Evolutionary conservation across 495 filamentous ascomycete genomes (phyloP).

Genomic region (Monascus purpureus): DNA sequence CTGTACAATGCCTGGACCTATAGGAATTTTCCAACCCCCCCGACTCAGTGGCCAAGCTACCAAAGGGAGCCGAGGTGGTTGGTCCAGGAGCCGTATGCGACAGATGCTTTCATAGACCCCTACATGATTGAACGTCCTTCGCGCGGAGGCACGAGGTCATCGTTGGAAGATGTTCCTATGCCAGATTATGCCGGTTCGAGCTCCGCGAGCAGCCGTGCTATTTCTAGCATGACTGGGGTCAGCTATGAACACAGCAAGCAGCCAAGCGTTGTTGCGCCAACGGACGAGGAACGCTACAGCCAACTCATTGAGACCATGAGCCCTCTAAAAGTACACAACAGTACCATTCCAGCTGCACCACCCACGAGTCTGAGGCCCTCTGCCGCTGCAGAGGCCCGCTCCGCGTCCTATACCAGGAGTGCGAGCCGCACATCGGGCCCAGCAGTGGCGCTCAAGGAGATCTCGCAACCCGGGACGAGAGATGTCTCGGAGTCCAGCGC

Average conservation of each 20-base stretch:
- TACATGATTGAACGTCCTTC: constrained; percentile 16
- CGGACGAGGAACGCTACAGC: constrained; percentile 24
- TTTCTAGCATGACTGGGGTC: constrained; percentile 29
- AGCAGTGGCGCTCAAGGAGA: constrained; percentile 11
- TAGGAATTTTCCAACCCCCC: constrained; percentile 11
- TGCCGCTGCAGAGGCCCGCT: constrained; percentile 19
- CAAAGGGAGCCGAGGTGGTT: constrained; percentile 10
- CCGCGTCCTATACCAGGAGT: constrained; percentile 14
- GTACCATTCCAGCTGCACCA: constrained; percentile 15
- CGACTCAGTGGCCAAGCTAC: constrained; percentile 6
- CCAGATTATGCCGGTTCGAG: constrained; percentile 31
- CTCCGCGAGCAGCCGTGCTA: constrained; percentile 27
- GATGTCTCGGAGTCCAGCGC: constrained; percentile 21
- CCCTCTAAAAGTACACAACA: constrained; percentile 30
- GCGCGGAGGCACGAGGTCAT: constrained; percentile 24
- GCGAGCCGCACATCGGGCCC: constrained; percentile 8
- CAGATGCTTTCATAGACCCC: constrained; percentile 27
- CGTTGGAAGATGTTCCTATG: constrained; percentile 38
- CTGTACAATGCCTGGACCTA: constrained; percentile 14
- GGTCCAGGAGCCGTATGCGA: constrained; percentile 10
- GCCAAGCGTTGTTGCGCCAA: constrained; percentile 20
- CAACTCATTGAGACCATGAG: constrained; percentile 27
- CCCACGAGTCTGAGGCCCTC: constrained; percentile 15
- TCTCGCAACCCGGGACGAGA: constrained; percentile 14
- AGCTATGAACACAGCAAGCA: constrained; percentile 33